Percentiles rank a stretch among this genome's conserved stretches.
These are phyloP conservation scores for Hanseniaspora occidentalis DNA, from an alignment of 805 yeast genomes.

Conservation along the genomic window DNA sequence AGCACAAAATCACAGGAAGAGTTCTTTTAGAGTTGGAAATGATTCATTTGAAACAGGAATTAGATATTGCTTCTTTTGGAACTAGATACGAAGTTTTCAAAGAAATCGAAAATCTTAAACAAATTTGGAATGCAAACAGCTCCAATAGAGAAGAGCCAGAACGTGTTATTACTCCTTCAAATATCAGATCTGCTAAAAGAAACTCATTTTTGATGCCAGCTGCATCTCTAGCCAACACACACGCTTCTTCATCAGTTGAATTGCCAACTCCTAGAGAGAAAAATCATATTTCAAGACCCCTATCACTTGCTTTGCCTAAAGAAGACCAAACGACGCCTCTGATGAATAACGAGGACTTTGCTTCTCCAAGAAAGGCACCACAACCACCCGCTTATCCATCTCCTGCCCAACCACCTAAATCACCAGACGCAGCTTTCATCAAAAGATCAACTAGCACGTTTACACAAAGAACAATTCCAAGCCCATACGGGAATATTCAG, in stretches of 20 bases:
- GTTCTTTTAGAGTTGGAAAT: constrained; percentile 79
- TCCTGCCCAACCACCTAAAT: constrained; percentile 28
- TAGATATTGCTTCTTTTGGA: constrained; percentile 88
- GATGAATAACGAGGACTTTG: constrained; percentile 22
- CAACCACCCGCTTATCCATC: constrained; percentile 45
- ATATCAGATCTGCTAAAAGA: constrained; percentile 5
- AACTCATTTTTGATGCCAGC: constrained; percentile 29
- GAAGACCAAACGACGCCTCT: background rate
- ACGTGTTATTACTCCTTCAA: constrained; percentile 1
- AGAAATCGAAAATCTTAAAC: constrained; percentile 61
- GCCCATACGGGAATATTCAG: background rate
- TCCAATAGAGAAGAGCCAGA: background rate
- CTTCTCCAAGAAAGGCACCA: constrained; percentile 66
- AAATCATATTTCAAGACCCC: background rate
- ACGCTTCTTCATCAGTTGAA: background rate
- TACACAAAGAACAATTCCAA: background rate
- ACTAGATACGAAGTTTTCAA: constrained; percentile 86
- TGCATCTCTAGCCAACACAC: constrained; percentile 19
- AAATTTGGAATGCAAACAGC: constrained; percentile 3
- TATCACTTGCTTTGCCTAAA: background rate
- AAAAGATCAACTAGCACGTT: background rate
- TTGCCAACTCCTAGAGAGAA: background rate
- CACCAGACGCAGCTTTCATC: constrained; percentile 11
- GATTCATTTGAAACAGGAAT: constrained; percentile 65
- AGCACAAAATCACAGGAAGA: constrained; percentile 81